Base-by-base conservation (phyloP, 2,329 filamentous ascomycete species). In the Didymella segeticola region DNA sequence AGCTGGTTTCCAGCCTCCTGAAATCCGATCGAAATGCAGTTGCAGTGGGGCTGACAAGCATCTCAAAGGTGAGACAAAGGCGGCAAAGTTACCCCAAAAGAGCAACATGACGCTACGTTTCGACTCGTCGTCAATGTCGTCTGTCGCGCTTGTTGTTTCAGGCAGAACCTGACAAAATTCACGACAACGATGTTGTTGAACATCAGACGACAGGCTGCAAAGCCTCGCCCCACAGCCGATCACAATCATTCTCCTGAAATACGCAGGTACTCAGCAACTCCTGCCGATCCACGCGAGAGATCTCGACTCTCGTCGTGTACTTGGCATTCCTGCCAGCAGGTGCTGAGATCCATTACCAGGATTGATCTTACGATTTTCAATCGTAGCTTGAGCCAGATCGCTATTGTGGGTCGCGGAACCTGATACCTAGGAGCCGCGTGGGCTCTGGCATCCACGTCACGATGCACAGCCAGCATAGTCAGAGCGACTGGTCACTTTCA, bases 111-210 rank as follows among this genome's bases (percentile, higher is more conserved):
- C 41, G 12, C 43, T 37, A 23, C 19, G n/a, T 26, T 9, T n/a
- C 31, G 37, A 47, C 26, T 15, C 14, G 19, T 31, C 22, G 31
- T 31, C n/a, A 47, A 47, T 38, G n/a, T 47, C 37, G 38, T 33
- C 25, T 53, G 50, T 47, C 31, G 43, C 51, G 39, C 51, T 48
- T 48, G 29, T 36, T n/a, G 51, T 48, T 48, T 53, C 43, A 53
- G 33, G 27, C 23, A 39, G 17, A 42, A 53, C 17, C 42, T 36
- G 27, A 46, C 17, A 27, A 51, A 29, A 23, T 39, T 39, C 33
- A 19, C 33, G 41, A 43, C 43, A 33, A 15, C 27, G 26, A 33
- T 17, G 38, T 31, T 26, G 22, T 25, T 4, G 14, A 22, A 25
- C 7, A 37, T 15, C 19, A 37, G 20, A 43, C 27, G 17, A 48